Conservation (phyloP, 1,284 basidiomycete species). For the Mycena sp. region DNA sequence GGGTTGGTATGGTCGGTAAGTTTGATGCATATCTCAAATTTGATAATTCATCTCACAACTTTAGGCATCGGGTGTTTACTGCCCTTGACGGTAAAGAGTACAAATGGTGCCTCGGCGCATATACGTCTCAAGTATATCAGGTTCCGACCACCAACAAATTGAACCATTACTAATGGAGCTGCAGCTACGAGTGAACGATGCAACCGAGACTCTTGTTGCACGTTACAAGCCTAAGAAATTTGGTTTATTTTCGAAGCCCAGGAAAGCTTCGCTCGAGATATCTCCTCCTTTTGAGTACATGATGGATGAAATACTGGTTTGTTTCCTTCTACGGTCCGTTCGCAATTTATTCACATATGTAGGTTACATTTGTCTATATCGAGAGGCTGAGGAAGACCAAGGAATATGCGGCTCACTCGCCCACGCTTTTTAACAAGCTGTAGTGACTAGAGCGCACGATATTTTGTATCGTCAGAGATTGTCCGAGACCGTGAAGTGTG, state of each 20-base stretch:
- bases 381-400: background rate
- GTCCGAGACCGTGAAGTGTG: too few species aligned
- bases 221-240: constrained; percentile 33
- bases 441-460: too few species aligned
- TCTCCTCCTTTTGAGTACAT: constrained; percentile 42
- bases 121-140: constrained; percentile 33
- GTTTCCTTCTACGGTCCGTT: too few species aligned
- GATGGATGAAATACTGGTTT: constrained; percentile 42
- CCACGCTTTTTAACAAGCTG: background rate
- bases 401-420: background rate
- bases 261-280: constrained; percentile 41
- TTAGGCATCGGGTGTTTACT: constrained; percentile 42
- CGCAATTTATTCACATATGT: background rate
- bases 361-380: background rate
- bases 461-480: too few species aligned
- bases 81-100: constrained; percentile 48
- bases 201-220: constrained; percentile 38
- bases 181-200: constrained; percentile 39
- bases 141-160: background rate
- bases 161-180: background rate
- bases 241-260: constrained; percentile 29
- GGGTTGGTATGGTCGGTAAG: constrained; percentile 38
- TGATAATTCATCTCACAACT: background rate
- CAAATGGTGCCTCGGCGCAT: constrained; percentile 41
- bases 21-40: background rate